Conservation (phyloP, 805 yeast species). For the Candida ipomoeae region DNA sequence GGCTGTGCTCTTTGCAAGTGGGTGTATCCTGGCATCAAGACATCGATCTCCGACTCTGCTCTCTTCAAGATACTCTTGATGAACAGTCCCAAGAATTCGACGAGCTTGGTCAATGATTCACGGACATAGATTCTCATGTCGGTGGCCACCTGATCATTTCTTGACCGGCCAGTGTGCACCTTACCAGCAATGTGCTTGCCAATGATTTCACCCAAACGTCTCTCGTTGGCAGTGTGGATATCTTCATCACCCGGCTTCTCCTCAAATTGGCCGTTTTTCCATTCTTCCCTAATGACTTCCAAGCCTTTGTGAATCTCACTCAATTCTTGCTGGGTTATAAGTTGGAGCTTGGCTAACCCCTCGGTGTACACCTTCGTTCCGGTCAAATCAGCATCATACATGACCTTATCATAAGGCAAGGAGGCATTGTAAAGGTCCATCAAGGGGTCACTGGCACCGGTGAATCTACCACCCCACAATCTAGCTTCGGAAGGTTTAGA, state of each 20-base stretch:
- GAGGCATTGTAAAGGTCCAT: constrained; percentile 98
- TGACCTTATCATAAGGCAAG: constrained; percentile 88
- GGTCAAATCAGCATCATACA: constrained; percentile 90
- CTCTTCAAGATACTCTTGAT: constrained; percentile 66
- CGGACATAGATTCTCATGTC: constrained; percentile 95
- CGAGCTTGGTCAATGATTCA: constrained; percentile 62
- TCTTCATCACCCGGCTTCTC: constrained; percentile 94
- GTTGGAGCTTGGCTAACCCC: constrained; percentile 76
- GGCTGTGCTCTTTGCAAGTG: constrained; percentile 99
- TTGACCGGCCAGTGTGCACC: constrained; percentile 98
- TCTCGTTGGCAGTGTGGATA: constrained; percentile 97
- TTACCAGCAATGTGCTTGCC: constrained; percentile 94
- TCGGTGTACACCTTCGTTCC: constrained; percentile 92
- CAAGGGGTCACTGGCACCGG: constrained; percentile 94
- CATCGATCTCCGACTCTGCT: constrained; percentile 82
- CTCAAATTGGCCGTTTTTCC: constrained; percentile 65
- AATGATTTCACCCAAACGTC: constrained; percentile 93
- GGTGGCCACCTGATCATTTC: constrained; percentile 99
- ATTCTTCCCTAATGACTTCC: constrained; percentile 66
- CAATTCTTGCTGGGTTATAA: constrained; percentile 71
- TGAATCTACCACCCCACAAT: constrained; percentile 98
- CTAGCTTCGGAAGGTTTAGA: constrained; percentile 59
- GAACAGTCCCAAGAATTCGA: constrained; percentile 53
- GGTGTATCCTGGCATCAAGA: constrained; percentile 98
- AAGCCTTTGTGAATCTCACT: constrained; percentile 80